Percentiles rank a stretch among this genome's conserved stretches.
Conservation (phyloP, 1,284 basidiomycete genomes). For the Cerioporus squamosus region DNA sequence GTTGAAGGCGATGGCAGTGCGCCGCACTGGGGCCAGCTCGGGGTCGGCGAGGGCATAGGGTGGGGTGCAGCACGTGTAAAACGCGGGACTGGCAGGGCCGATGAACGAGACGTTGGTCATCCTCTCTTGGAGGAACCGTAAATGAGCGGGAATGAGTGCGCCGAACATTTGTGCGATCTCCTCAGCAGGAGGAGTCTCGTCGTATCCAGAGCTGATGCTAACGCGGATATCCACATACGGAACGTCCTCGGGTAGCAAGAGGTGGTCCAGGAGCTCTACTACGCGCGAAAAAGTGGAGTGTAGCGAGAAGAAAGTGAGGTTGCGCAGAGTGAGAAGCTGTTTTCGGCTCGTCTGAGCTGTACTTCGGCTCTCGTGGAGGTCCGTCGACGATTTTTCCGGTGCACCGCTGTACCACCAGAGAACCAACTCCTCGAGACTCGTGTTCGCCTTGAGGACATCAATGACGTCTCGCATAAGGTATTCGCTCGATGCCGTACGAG, state of each 20-base stretch:
- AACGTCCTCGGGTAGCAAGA: neutral
- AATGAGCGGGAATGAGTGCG: neutral
- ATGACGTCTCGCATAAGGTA: neutral
- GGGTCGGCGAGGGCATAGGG: neutral
- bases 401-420: neutral
- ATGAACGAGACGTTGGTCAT: neutral
- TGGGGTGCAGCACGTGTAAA: neutral
- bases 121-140: neutral
- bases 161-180: too few relatives aligned
- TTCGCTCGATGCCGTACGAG: neutral
- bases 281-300: neutral
- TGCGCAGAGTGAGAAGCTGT: too few relatives aligned
- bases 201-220: neutral
- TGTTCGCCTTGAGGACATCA: neutral
- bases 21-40: neutral
- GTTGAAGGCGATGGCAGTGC: neutral
- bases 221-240: neutral
- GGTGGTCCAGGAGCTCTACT: neutral
- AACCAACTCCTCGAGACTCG: slow-evolving; percentile 3
- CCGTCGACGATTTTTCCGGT: neutral
- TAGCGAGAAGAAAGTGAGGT: neutral
- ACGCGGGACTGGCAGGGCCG: too few relatives aligned
- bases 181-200: neutral
- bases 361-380: neutral
- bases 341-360: too few relatives aligned